Base-by-base conservation (phyloP, 805 yeast species). In the Barnettozyma californica region DNA sequence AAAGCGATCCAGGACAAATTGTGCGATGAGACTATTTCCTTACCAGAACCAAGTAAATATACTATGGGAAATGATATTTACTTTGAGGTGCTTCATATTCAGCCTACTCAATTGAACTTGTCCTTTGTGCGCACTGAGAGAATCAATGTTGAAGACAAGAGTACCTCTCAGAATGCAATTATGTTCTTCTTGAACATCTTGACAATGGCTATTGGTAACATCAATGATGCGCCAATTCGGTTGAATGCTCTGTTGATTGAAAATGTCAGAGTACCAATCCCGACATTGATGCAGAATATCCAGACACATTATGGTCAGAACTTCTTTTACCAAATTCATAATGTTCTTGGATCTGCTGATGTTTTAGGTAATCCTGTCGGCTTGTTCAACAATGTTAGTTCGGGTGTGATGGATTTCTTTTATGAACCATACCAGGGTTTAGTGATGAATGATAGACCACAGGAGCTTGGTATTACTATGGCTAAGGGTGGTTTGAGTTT, bases 341-440 rank as follows among this genome's bases (percentile, higher is more conserved):
- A 89, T 64, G 83, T 94, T 40, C 70, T 95, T 31, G 99, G 99
- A 0, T 89, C 97, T 18, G 99, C 98, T 0, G 99, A 95, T 67
- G 80, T 94, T 56, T 69, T 94, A 44, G 99, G 99, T 20, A 94
- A 95, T 56, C 99, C 99, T 0, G 98, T 95, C 26, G 99, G 99
- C 1, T 70, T 94, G 52, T 94, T 94, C 71, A 94, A 88, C 64
- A 91, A 90, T 56, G 73, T 94, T 49, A 83, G 96, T 49, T 89
- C 97, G 0, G 99, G 99, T 45, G 94, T 94, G 10, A 78, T 90
- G 79, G 99, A 94, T 65, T 85, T 94, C 18, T 94, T 94, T 65
- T 94, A 94, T 63, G 98, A 92, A 62, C 99, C 99, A 3, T 94
- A 92, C 60, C 94, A 90, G 62, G 99, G 99, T 0, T 87, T 88